Evolutionary conservation across 495 filamentous ascomycete species (phyloP).

Genomic region (Hypoxylon cercidicola): DNA sequence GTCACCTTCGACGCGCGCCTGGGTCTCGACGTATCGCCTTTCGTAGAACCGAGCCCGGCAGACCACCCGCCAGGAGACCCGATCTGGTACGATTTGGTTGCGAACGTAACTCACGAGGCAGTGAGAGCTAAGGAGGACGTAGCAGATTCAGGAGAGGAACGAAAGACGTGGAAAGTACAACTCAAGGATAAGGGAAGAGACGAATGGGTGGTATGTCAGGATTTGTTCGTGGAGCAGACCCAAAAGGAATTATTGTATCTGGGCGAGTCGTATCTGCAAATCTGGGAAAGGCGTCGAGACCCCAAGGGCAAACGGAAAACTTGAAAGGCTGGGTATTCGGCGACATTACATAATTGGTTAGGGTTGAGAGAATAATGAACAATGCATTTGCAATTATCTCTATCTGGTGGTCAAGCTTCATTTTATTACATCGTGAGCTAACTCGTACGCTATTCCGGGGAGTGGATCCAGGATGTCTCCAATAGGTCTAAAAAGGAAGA

Average conservation of each 20-base stretch:
- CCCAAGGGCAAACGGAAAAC: slow-evolving; percentile 42
- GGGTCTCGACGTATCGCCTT: slow-evolving; percentile 86
- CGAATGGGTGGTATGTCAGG: slow-evolving; percentile 94
- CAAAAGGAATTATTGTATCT: slow-evolving; percentile 89
- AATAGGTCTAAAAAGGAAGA: too few relatives aligned
- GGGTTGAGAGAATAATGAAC: slow-evolving; percentile 1
- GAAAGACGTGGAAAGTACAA: slow-evolving; percentile 83
- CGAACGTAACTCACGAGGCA: slow-evolving; percentile 93
- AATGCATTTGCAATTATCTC: slow-evolving; percentile 2
- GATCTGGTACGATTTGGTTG: slow-evolving; percentile 95
- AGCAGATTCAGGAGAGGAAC: slow-evolving; percentile 82
- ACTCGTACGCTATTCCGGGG: too few relatives aligned
- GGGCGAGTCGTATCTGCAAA: slow-evolving; percentile 92
- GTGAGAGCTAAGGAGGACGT: slow-evolving; percentile 78
- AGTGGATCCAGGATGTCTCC: too few relatives aligned
- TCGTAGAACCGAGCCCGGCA: slow-evolving; percentile 67
- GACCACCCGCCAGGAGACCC: slow-evolving; percentile 77
- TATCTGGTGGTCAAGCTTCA: not conserved
- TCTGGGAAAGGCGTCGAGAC: slow-evolving; percentile 84
- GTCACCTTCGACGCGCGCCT: slow-evolving; percentile 86
- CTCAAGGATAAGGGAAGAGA: slow-evolving; percentile 69
- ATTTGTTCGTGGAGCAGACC: slow-evolving; percentile 89
- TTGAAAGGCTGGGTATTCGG: slow-evolving; percentile 8
- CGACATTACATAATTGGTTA: slow-evolving; percentile 1
- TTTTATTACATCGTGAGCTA: too few relatives aligned